Conservation (phyloP, 2,329 filamentous ascomycete genomes). For the Aspergillus brunneoviolaceus region DNA sequence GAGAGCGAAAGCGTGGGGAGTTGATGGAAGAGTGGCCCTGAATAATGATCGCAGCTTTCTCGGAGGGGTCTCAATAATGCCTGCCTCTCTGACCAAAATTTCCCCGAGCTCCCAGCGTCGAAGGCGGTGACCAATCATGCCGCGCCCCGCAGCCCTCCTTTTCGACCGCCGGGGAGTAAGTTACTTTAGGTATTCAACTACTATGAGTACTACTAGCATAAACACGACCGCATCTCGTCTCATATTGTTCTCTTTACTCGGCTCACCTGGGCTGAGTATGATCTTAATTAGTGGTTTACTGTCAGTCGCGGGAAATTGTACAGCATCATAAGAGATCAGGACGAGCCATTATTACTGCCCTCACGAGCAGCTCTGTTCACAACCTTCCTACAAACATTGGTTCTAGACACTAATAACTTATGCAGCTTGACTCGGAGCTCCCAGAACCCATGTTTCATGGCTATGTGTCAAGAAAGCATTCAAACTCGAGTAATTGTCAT, state of each 20-base stretch:
- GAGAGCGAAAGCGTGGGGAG: constrained; percentile 14
- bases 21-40: constrained; percentile 27
- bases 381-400: background rate
- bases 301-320: too few relatives aligned
- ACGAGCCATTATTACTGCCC: too few relatives aligned
- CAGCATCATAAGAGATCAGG: too few relatives aligned
- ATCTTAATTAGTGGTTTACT: too few relatives aligned
- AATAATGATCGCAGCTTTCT: constrained; percentile 22
- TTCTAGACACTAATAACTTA: background rate
- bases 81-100: constrained; percentile 41
- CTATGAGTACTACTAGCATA: too few relatives aligned
- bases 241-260: too few relatives aligned
- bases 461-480: background rate
- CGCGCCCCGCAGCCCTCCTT: constrained; percentile 21
- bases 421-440: background rate
- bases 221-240: too few relatives aligned
- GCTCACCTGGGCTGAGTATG: too few relatives aligned
- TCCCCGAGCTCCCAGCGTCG: constrained; percentile 38
- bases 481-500: background rate
- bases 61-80: constrained; percentile 32
- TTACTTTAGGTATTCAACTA: too few relatives aligned
- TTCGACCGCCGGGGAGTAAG: background rate
- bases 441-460: background rate
- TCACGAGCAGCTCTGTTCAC: background rate
- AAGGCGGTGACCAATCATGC: constrained; percentile 37